These are phyloP conservation scores for Fraxinus excelsior DNA, from an alignment of 257 asterid species.

Conservation along the genomic window DNA sequence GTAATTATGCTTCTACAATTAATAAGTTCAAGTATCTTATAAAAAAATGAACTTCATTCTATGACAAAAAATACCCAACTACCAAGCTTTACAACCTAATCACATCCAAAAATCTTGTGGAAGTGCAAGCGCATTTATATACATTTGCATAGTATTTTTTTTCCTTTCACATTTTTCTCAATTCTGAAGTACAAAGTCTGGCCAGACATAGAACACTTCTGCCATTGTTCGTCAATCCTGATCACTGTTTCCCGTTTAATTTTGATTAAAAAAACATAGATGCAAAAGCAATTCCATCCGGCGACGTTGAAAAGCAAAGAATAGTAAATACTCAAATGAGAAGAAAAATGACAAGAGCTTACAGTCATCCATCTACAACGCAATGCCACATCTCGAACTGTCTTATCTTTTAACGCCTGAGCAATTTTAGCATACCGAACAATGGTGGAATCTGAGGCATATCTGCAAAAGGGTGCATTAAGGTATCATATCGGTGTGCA, in stretches of 20 bases:
- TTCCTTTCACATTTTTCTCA: neutral
- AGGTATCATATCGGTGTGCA: neutral
- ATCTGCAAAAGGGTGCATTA: conserved; percentile 54
- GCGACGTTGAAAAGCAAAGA: conserved; percentile 1
- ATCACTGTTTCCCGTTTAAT: conserved; percentile 9
- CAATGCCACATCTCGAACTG: conserved; percentile 92
- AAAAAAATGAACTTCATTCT: neutral
- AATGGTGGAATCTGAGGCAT: conserved; percentile 57
- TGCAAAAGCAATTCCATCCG: conserved; percentile 7
- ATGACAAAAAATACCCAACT: neutral
- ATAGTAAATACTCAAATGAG: neutral
- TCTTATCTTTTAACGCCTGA: conserved; percentile 74
- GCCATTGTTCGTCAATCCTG: conserved; percentile 11
- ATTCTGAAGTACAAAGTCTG: neutral
- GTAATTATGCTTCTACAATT: neutral
- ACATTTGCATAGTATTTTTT: neutral
- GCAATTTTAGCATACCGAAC: conserved; percentile 80
- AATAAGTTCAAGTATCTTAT: neutral
- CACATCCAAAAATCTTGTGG: neutral
- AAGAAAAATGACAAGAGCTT: conserved; percentile 36
- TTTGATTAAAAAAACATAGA: conserved; percentile 4
- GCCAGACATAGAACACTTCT: neutral
- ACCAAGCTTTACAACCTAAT: neutral
- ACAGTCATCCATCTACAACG: conserved; percentile 96
- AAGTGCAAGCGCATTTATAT: neutral